Conservation (phyloP, 176 grass and related monocot species). For the Lolium multiflorum region DNA sequence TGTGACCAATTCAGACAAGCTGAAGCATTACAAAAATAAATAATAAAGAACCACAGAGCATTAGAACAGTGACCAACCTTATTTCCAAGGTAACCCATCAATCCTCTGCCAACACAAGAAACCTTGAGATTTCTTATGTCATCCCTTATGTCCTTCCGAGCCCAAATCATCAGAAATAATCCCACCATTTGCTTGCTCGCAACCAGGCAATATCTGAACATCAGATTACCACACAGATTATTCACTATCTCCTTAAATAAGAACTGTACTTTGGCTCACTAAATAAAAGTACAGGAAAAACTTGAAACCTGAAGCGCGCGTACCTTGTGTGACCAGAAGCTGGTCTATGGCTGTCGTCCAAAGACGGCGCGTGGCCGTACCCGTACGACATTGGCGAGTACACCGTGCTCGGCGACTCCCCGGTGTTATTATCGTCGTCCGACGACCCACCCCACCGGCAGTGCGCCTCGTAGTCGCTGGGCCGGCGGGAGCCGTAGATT, state of each 20-base stretch:
- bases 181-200: slow-evolving; percentile 99
- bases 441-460: slow-evolving; percentile 78
- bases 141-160: slow-evolving; percentile 75
- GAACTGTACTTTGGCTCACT: not conserved
- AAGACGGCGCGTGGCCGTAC: slow-evolving; percentile 59
- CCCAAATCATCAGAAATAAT: slow-evolving; percentile 95
- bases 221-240: not conserved
- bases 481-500: slow-evolving; percentile 69
- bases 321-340: slow-evolving; percentile 68
- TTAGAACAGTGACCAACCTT: slow-evolving; percentile 63
- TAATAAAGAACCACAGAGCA: not conserved
- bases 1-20: slow-evolving; percentile 4
- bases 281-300: not conserved
- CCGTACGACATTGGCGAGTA: slow-evolving; percentile 90
- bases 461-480: slow-evolving; percentile 83
- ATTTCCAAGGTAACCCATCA: slow-evolving; percentile 99
- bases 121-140: slow-evolving; percentile 96
- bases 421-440: slow-evolving; percentile 83
- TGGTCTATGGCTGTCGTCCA: slow-evolving; percentile 69
- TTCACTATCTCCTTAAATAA: not conserved
- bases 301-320: not conserved
- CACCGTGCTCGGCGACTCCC: slow-evolving; percentile 81
- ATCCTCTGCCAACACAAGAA: slow-evolving; percentile 91
- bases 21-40: not conserved
- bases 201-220: slow-evolving; percentile 80